These are phyloP conservation scores for Stephania japonica DNA, from an alignment of 164 flowering plant genomes.

Conservation along the genomic window DNA sequence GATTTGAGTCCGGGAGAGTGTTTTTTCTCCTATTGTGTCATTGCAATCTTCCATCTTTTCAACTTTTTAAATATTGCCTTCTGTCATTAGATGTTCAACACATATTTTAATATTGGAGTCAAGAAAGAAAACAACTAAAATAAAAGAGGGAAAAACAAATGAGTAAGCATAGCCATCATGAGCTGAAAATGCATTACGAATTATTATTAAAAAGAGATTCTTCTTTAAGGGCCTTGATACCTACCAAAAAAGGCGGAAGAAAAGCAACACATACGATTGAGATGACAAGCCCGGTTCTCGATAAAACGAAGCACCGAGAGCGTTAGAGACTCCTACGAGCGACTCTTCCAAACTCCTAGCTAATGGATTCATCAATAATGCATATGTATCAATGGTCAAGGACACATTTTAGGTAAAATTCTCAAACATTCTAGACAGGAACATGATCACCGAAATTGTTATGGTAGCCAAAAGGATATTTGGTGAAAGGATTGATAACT, in stretches of 20 bases:
- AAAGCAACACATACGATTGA: conserved; percentile 75
- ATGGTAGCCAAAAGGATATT: conserved; percentile 63
- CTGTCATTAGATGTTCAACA: neutral
- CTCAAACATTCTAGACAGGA: neutral
- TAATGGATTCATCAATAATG: conserved; percentile 76
- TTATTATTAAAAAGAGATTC: neutral
- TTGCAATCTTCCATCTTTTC: neutral
- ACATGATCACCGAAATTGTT: neutral
- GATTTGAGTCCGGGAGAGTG: neutral
- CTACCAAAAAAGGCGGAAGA: conserved; percentile 82
- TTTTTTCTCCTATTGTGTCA: neutral
- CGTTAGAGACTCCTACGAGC: conserved; percentile 32
- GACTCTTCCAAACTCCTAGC: conserved; percentile 80
- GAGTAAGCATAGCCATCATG: neutral
- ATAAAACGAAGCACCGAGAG: conserved; percentile 40
- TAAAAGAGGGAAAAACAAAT: neutral
- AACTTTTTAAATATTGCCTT: neutral
- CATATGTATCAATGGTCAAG: conserved; percentile 58
- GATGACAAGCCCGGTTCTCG: conserved; percentile 63
- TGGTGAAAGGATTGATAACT: conserved; percentile 86
- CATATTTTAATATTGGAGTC: neutral
- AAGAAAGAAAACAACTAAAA: neutral
- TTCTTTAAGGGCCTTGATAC: neutral
- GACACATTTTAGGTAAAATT: conserved; percentile 19
- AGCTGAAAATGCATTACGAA: neutral